Conservation (phyloP, 2,329 filamentous ascomycete species). For the Cercospora sojina region DNA sequence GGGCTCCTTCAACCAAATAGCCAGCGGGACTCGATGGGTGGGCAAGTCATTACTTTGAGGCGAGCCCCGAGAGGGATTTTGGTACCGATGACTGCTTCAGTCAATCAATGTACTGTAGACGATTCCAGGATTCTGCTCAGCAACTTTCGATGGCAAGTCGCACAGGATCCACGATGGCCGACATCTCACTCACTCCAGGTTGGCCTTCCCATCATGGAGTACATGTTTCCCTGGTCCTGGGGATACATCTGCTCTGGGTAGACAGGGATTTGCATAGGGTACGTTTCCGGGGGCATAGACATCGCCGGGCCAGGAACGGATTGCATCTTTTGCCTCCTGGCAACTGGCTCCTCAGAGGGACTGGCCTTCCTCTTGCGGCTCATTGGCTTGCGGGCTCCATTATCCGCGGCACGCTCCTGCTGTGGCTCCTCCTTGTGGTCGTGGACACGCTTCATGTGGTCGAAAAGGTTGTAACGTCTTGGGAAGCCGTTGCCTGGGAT, state of each 20-base stretch:
- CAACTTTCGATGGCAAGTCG: not conserved
- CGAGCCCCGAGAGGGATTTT: not conserved
- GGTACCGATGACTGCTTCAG: not conserved
- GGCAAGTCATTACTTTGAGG: not conserved
- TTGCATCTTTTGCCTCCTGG: slow-evolving; percentile 21
- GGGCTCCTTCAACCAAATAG: not conserved
- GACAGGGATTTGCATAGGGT: slow-evolving; percentile 8
- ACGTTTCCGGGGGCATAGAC: slow-evolving; percentile 9
- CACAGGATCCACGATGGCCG: not conserved
- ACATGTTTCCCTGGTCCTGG: slow-evolving; percentile 8
- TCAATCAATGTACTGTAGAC: not conserved
- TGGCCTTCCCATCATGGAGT: slow-evolving; percentile 30
- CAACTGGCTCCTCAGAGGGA: slow-evolving; percentile 26
- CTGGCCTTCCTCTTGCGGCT: slow-evolving; percentile 35
- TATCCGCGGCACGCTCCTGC: slow-evolving; percentile 10
- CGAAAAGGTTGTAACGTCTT: slow-evolving; percentile 89
- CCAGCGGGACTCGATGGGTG: not conserved
- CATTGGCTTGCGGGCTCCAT: slow-evolving; percentile 24
- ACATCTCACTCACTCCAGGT: slow-evolving; percentile 25
- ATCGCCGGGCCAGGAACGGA: slow-evolving; percentile 15
- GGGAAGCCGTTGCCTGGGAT: slow-evolving; percentile 84
- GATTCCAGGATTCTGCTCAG: not conserved
- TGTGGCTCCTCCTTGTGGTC: slow-evolving; percentile 48
- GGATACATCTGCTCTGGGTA: slow-evolving; percentile 9
- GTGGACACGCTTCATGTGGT: slow-evolving; percentile 97